A percentile compares a stretch with the other conserved stretches of the same genome.
Conservation (phyloP, 805 yeast genomes). For the Zygoascus tannicola region DNA sequence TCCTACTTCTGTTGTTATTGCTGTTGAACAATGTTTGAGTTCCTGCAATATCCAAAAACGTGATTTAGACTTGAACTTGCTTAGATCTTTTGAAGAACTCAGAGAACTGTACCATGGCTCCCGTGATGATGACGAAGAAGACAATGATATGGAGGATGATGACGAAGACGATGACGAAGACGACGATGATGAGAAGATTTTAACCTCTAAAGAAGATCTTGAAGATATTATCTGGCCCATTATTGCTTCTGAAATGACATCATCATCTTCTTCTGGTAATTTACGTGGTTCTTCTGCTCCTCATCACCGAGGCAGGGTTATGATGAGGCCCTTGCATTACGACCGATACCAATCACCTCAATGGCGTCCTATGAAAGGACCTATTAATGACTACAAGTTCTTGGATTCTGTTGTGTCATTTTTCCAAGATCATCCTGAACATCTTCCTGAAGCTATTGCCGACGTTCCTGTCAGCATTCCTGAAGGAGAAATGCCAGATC, state of each 20-base stretch:
- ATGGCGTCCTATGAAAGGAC: background rate
- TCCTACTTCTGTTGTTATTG: slow-evolving; percentile 3
- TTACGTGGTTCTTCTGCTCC: background rate
- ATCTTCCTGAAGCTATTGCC: background rate
- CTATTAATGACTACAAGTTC: background rate
- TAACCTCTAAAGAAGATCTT: background rate
- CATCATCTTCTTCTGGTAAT: background rate
- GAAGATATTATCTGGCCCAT: background rate
- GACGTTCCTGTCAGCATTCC: slow-evolving; percentile 2
- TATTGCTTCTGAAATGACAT: background rate
- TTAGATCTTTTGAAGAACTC: background rate
- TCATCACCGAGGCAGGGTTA: background rate
- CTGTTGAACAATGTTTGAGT: slow-evolving; percentile 6
- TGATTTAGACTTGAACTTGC: background rate
- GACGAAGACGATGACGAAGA: background rate
- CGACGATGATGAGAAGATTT: background rate
- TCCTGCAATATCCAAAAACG: background rate
- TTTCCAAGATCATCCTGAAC: background rate
- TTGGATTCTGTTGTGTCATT: background rate
- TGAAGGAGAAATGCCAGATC: background rate
- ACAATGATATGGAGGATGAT: background rate
- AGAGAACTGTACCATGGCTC: background rate
- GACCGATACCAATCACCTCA: background rate
- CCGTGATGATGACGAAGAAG: slow-evolving; percentile 1
- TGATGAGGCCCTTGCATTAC: background rate